Base-by-base conservation (phyloP, 495 filamentous ascomycete species). In the Aspergillus sparsus region DNA sequence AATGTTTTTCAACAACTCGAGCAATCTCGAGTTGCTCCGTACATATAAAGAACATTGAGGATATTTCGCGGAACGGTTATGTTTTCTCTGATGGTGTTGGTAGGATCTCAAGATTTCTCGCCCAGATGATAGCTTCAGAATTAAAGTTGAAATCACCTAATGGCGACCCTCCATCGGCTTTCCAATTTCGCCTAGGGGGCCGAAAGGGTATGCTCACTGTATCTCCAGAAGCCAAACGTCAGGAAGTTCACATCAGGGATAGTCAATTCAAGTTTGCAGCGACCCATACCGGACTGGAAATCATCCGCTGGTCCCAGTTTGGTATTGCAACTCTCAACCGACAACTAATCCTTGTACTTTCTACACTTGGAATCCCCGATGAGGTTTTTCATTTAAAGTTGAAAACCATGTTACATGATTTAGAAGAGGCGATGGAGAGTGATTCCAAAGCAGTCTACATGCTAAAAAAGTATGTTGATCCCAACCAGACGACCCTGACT, bases 41-140 rank as follows among this genome's bases (percentile, higher is more conserved):
- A 1, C 70, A 70, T 3, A 70, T 84, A 16, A 73, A 75, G 16
- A 63, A 71, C 11, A 77, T 87, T 37, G 65, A 76, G 2, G 94
- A 98, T 57, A 78, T 96, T 7, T 76, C 82, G 39, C 80, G 81
- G 6, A 84, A 87, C 49, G 82, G 79, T 0, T 86, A 81, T 68
- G 85, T 71, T 50, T 98, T 98, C 69, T 92, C 91, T 1, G 94
- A 98, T 69, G 95, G 94, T 4, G 90, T 98, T 44, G 95, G 95
- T 11, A 96, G 90, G 72, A 94, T 99, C 35, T 97, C 93, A 0
- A 72, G 73, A 5, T 86, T 89, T 63, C 79, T 97, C 36, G 90
- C 92, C 0, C 71, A 82, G 36, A 83, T 92, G 68, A 81, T 91
- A 15, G 78, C 85, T 16, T 70, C 79, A 5, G 87, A 92, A 55